Evolutionary conservation across 2,329 filamentous ascomycete species (phyloP).

Genomic region (Ophiostoma sp.): DNA sequence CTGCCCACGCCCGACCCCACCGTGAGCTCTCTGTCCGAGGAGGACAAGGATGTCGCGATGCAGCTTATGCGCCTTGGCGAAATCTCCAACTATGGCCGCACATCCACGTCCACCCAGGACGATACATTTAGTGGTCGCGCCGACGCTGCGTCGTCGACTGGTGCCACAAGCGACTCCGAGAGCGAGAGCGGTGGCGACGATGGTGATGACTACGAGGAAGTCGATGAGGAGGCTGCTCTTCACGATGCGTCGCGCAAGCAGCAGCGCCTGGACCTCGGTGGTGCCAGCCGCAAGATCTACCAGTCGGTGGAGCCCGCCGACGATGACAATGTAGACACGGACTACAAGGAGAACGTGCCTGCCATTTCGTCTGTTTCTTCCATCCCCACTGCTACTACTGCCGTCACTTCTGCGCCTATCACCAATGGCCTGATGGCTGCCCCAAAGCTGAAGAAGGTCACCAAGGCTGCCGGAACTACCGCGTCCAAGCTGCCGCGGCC

Average conservation of each 20-base stretch:
- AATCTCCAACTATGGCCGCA: conserved; percentile 87
- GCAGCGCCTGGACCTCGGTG: conserved; percentile 48
- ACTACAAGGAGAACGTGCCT: conserved; percentile 44
- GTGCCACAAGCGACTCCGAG: conserved; percentile 74
- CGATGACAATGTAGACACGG: conserved; percentile 55
- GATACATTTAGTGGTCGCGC: conserved; percentile 89
- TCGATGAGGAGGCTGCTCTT: conserved; percentile 50
- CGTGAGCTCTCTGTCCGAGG: conserved; percentile 94
- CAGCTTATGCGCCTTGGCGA: conserved; percentile 95
- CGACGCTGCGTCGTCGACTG: conserved; percentile 76
- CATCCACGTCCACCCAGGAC: conserved; percentile 86
- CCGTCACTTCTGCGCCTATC: not conserved
- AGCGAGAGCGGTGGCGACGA: conserved; percentile 68
- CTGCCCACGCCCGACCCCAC: conserved; percentile 95
- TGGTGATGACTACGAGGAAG: conserved; percentile 49
- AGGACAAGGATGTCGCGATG: conserved; percentile 86
- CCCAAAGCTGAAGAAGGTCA: conserved; percentile 39
- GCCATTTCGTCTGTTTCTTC: conserved; percentile 28
- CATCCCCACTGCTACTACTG: not conserved
- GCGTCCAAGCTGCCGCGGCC: conserved; percentile 34
- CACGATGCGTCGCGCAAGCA: conserved; percentile 47
- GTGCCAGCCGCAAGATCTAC: conserved; percentile 43
- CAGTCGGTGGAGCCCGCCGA: conserved; percentile 44
- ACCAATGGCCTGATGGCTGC: conserved; percentile 32
- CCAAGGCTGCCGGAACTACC: conserved; percentile 37